These are phyloP conservation scores for Pythium aphanidermatum DNA, from an alignment of 352 stramenopile species.

Conservation along the genomic window DNA sequence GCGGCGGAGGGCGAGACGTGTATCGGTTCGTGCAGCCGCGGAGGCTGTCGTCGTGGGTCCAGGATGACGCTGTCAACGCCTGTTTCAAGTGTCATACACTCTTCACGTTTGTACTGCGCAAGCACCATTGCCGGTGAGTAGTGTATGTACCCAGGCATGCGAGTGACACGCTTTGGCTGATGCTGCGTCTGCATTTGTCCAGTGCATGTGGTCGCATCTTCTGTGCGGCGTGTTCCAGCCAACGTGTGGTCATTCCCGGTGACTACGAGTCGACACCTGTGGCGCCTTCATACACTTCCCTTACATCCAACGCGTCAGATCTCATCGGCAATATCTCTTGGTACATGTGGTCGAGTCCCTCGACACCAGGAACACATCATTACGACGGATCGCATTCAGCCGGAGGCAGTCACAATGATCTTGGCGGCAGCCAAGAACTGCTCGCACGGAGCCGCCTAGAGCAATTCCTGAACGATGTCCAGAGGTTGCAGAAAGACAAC, in stretches of 20 bases:
- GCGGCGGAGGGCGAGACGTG: constrained; percentile 49
- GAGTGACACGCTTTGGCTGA: not conserved
- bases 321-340: constrained; percentile 79
- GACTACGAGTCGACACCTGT: constrained; percentile 77
- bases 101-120: constrained; percentile 74
- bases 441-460: constrained; percentile 45
- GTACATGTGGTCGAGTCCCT: constrained; percentile 60
- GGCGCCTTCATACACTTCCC: constrained; percentile 44
- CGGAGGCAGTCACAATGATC: too few species aligned
- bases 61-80: constrained; percentile 80
- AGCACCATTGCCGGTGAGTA: constrained; percentile 70
- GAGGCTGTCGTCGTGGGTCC: constrained; percentile 74
- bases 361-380: not conserved
- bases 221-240: constrained; percentile 69
- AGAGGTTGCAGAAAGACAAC: constrained; percentile 51
- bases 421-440: constrained; percentile 25
- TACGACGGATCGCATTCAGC: constrained; percentile 22
- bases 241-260: constrained; percentile 73
- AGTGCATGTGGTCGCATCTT: constrained; percentile 79
- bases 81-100: constrained; percentile 83
- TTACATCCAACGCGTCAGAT: constrained; percentile 69
- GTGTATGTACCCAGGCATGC: not conserved
- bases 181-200: not conserved
- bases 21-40: constrained; percentile 81
- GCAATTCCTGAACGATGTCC: constrained; percentile 66